These are phyloP conservation scores for Porcisia deanei DNA, from an alignment of 208 protist species.

Conservation along the genomic window DNA sequence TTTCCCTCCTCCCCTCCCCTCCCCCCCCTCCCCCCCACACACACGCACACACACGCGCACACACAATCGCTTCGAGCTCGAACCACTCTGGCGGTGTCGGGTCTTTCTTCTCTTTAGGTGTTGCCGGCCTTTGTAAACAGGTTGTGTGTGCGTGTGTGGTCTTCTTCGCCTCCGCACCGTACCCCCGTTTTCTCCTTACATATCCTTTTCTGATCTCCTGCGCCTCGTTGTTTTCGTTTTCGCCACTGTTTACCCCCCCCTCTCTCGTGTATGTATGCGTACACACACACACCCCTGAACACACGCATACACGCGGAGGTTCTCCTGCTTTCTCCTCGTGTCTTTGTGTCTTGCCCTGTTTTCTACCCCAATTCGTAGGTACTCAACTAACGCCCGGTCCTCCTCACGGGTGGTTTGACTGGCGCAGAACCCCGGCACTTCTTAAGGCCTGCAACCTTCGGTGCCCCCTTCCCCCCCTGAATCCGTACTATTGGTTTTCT, in stretches of 20 bases:
- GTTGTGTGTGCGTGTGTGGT: no score
- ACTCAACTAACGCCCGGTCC: no score
- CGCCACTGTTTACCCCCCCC: not conserved
- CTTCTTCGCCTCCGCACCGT: no score
- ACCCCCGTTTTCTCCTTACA: not conserved
- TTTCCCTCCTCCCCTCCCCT: not conserved
- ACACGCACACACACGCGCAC: not conserved
- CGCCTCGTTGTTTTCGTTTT: not conserved
- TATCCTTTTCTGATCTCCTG: not conserved
- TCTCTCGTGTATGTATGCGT: not conserved
- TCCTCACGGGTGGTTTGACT: no score
- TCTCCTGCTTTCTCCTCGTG: not conserved
- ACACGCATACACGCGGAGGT: not conserved
- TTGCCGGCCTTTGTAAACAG: no score
- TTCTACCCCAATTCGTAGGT: no score
- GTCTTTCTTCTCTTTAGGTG: no score
- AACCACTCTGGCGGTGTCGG: no score
- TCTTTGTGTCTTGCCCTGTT: conserved; percentile 1
- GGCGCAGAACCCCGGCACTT: no score
- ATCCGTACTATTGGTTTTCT: not conserved
- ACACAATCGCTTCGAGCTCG: no score
- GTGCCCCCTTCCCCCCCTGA: not conserved
- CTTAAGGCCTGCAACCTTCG: not conserved
- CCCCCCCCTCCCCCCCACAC: not conserved
- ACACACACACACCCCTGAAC: not conserved